Percentiles rank a stretch among this genome's conserved stretches.
These are phyloP conservation scores for Hysterangium stoloniferum DNA, from an alignment of 768 basidiomycete species.

Conservation along the genomic window DNA sequence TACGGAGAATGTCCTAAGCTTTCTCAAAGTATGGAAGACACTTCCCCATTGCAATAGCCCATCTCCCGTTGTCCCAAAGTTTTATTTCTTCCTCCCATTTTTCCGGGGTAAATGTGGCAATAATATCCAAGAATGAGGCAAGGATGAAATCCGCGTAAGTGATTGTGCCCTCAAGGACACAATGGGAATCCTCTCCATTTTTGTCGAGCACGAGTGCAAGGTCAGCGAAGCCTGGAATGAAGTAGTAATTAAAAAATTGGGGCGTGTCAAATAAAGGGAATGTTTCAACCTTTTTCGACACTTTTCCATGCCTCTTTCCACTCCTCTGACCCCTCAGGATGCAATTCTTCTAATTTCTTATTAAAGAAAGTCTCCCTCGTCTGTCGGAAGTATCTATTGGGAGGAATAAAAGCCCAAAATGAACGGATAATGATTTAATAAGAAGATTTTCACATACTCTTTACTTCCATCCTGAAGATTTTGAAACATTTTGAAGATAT, in stretches of 20 bases:
- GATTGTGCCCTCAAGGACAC: conserved; percentile 56
- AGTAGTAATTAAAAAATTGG: too few relatives aligned
- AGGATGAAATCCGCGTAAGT: conserved; percentile 71
- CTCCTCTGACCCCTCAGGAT: conserved; percentile 23
- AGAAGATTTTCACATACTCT: too few relatives aligned
- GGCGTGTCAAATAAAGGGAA: too few relatives aligned
- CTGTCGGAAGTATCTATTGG: conserved; percentile 39
- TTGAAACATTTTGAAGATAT: conserved; percentile 65
- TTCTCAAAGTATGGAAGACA: too few relatives aligned
- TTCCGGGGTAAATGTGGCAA: conserved; percentile 60
- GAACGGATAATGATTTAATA: too few relatives aligned
- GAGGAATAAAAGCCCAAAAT: too few relatives aligned
- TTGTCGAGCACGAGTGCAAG: conserved; percentile 61
- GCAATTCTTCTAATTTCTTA: conserved; percentile 30
- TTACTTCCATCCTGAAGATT: conserved; percentile 49
- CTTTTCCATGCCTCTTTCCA: conserved; percentile 21
- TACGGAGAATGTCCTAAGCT: too few relatives aligned
- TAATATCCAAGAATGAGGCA: conserved; percentile 67
- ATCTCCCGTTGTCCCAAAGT: conserved; percentile 63
- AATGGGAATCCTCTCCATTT: conserved; percentile 29
- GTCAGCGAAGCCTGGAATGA: too few relatives aligned
- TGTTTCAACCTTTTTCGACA: conserved; percentile 45
- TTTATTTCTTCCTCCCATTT: conserved; percentile 57
- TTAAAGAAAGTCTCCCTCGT: conserved; percentile 25
- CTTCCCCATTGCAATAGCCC: too few relatives aligned